Base-by-base conservation (phyloP, 495 filamentous ascomycete species). In the Parachaetomium inaequale region DNA sequence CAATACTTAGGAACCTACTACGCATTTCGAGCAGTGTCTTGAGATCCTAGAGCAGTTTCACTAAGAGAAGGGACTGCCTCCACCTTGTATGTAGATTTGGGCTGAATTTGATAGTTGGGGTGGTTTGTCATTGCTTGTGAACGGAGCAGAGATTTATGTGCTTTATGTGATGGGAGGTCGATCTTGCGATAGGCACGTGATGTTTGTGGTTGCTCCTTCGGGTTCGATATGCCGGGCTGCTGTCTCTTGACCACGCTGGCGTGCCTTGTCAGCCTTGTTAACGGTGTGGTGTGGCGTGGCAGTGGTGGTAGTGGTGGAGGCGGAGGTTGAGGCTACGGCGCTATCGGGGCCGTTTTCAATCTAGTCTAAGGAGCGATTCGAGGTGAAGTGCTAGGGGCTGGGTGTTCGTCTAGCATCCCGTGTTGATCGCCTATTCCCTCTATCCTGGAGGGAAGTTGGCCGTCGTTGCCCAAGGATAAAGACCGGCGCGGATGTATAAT, bases 51-150 rank as follows among this genome's bases (percentile, higher is more conserved):
- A 50, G 63, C 54, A 62, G 28, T 66, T 66, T 49, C 59, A 61
- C 55, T 55, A 66, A 38, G 25, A 11, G 43, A 25, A 1, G 21
- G 19, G 43, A 47, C 32, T 80, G 67, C 7, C 32, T 72, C 6
- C 70, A 68, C 65, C 77, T 31, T 58, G 34, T 28, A 58, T 58
- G 40, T 58, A 46, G 26, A 58, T 51, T 51, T 51, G 23, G 47
- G 47, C 47, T 51, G 47, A 51, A 51, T 51, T 51, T 51, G 47
- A 51, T 51, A 51, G 23, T 51, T 51, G 25, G 47, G 25, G 47
- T 51, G 21, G 45, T 23, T 47, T 47, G 45, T 26, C 45, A 47
- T 47, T 26, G 17, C 45, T 26, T 34, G 32, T 34, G 32, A 34
- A 34, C 32, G 32, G 32, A 34, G 32, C 32, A 34, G 32, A 34